phyloP scores from a whole-genome alignment of 441 rosid genomes.

The Pelargonium australe region DNA sequence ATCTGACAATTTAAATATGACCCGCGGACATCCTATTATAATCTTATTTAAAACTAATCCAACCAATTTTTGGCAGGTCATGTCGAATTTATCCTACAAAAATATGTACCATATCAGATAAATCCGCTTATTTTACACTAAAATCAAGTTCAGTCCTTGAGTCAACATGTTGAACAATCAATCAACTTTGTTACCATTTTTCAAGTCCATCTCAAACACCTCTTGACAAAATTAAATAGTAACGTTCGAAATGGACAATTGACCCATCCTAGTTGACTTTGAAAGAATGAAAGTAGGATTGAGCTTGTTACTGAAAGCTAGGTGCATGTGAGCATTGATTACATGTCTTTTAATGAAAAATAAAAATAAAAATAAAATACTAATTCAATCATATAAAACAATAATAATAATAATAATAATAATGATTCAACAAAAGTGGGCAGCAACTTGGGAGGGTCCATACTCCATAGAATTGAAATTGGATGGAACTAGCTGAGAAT shows the following conservation, averaged over 20 bases:
- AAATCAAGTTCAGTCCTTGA: too few species aligned
- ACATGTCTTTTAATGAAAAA: neutral
- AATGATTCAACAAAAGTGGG: neutral
- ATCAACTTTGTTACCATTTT: neutral
- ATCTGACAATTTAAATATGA: too few species aligned
- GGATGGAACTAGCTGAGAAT: neutral
- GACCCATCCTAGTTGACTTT: slow-evolving; percentile 1
- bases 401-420: too few species aligned
- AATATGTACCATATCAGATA: too few species aligned
- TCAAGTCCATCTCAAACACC: neutral
- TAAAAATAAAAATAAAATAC: neutral
- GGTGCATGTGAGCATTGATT: neutral
- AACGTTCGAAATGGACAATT: neutral
- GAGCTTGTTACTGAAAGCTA: neutral
- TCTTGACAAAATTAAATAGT: neutral
- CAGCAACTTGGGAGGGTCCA: neutral
- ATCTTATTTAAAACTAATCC: too few species aligned
- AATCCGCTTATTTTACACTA: too few species aligned
- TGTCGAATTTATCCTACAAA: too few species aligned
- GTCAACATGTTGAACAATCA: too few species aligned
- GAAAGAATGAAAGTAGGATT: neutral
- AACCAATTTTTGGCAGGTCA: too few species aligned
- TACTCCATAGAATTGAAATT: neutral
- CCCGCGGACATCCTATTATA: too few species aligned
- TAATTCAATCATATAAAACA: neutral